phyloP scores from a whole-genome alignment of 75 land plant genomes.

The Azolla pinnata region DNA sequence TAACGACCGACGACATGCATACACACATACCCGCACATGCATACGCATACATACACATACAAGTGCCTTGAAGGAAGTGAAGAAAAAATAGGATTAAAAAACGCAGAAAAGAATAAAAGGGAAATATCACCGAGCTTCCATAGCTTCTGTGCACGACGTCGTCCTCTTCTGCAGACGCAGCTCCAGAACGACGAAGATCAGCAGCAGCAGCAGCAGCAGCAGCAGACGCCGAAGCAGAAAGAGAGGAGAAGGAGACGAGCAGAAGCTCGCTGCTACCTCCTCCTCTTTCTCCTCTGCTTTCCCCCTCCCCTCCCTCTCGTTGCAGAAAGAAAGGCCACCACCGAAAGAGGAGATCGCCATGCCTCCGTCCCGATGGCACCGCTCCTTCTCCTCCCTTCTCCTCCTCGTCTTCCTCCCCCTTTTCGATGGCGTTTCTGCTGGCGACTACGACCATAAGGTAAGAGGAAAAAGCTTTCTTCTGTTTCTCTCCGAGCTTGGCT shows the following conservation, averaged over 20 bases:
- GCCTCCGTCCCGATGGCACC: background rate
- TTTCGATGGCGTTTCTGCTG: constrained; percentile 8
- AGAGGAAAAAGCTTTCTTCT: background rate
- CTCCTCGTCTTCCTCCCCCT: background rate
- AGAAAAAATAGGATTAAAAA: too few species aligned
- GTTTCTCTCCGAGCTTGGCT: background rate
- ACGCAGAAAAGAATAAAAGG: too few species aligned
- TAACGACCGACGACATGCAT: background rate
- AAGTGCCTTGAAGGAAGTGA: background rate
- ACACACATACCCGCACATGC: background rate
- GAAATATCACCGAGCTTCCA: too few species aligned
- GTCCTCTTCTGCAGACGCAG: too few species aligned
- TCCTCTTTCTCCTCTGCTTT: background rate
- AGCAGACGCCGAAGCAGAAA: too few species aligned
- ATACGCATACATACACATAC: background rate
- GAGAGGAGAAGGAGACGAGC: too few species aligned
- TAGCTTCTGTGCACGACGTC: too few species aligned
- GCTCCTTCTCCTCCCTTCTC: too few species aligned
- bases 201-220: too few species aligned
- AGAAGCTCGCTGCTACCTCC: too few species aligned
- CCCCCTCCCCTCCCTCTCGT: background rate
- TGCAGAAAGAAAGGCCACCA: background rate
- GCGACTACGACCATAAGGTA: constrained; percentile 42
- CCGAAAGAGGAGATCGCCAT: too few species aligned
- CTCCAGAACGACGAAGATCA: too few species aligned